Conservation (phyloP, 2,329 filamentous ascomycete species). For the Xylariales sp. region DNA sequence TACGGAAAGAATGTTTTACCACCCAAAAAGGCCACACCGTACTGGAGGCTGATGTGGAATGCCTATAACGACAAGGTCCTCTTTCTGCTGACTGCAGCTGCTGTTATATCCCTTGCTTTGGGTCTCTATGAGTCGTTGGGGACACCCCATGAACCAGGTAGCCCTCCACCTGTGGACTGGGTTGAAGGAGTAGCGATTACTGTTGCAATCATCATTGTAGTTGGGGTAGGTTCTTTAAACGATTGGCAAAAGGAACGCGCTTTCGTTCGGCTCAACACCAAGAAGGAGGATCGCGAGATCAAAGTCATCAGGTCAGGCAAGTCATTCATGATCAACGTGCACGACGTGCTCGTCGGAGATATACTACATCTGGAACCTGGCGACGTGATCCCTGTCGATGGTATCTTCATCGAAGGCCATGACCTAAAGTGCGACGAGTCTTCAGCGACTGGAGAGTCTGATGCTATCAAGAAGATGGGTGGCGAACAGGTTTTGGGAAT, state of each 20-base stretch:
- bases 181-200: conserved; percentile 60
- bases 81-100: conserved; percentile 64
- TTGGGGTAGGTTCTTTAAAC: conserved; percentile 54
- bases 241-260: conserved; percentile 61
- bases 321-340: conserved; percentile 53
- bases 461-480: conserved; percentile 60
- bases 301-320: conserved; percentile 63
- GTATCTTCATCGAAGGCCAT: conserved; percentile 59
- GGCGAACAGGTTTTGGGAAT: conserved; percentile 54
- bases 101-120: conserved; percentile 62
- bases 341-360: conserved; percentile 62
- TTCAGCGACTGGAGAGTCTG: conserved; percentile 65
- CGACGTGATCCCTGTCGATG: conserved; percentile 63
- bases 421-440: conserved; percentile 66
- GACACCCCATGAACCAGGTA: conserved; percentile 33
- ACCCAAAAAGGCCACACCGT: conserved; percentile 53
- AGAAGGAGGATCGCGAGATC: conserved; percentile 59
- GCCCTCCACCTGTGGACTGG: conserved; percentile 49
- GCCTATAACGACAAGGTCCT: conserved; percentile 72
- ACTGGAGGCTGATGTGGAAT: conserved; percentile 59
- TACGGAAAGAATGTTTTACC: conserved; percentile 58
- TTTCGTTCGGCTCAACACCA: conserved; percentile 51
- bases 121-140: conserved; percentile 65
- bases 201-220: conserved; percentile 57
- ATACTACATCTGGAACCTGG: conserved; percentile 63